Evolutionary conservation across 2,329 filamentous ascomycete species (phyloP), one percentile per base, ranked within the genome.

Genomic region (Talaromyces sp.): DNA sequence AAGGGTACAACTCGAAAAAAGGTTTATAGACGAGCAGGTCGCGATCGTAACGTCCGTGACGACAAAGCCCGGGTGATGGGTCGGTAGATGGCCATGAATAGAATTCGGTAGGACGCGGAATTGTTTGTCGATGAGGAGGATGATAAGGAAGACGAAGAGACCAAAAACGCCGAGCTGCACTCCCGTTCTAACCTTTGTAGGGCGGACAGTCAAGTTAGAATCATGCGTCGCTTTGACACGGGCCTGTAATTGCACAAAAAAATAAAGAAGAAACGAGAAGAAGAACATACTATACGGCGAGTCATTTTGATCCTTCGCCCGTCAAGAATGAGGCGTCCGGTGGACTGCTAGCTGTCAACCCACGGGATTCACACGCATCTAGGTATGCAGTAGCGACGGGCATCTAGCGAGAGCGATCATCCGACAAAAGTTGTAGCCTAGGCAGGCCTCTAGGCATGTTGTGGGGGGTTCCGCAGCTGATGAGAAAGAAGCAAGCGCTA

Each of bases 21-120:
- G 74, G 74, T 93, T 95, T 61, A 95, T 72, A 13, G 84, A 84
- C 9, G 90, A 92, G 79, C 93, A 97, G 60, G 85, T 89, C 19
- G 86, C 85, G 68, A 97, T 84, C 39, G 89, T 91, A 66, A 97
- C 84, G 79, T 97, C 93, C 74, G 92, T 96, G 72, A 97, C 87
- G 72, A 96, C 88, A 66, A 90, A 85, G 68, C 93, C 93, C 50
- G 91, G 87, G 74, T 96, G 91, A 78, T 97, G 93, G 67, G 88
- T 86, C 31, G 93, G 93, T 73, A 96, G 87, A 77, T 94, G 91
- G 76, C 88, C 90, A 82, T 97, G 93, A 70, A 97, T 90, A 66
- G 90, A 87, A 72, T 89, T 88, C 49, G 93, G 93, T 41, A 97
- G 87, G 66, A 97, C 90, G 70, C 91, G 87, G 81, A 95, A 96